Evolutionary conservation across 1,139 yeast species (phyloP), one percentile per base, ranked within the genome.

Genomic region (Zygoascus hellenicus): DNA sequence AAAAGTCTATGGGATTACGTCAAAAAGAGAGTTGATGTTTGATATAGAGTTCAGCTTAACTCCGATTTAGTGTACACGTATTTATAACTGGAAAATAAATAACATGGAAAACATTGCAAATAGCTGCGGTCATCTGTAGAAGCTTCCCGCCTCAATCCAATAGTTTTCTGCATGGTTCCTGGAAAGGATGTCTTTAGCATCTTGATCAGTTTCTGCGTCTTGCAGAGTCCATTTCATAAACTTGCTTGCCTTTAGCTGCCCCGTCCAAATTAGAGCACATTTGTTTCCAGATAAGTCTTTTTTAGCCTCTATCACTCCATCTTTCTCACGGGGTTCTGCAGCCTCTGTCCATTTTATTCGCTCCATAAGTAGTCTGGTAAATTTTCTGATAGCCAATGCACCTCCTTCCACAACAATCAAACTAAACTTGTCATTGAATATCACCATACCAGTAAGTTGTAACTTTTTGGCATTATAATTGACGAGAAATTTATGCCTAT

Each of bases 1-100:
- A 88, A 85, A 69, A 86, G 95, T 75, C 75, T 92, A 67, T 89
- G 95, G 95, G 97, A 92, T 58, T 90, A 86, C 65, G 95, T 88
- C 42, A 82, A 81, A 67, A 86, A 86, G 68, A 56, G 68, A 32
- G 58, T 56, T 26, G 61, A 58, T 13, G 59, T 54, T 17, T 59
- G 49, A 48, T 31, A 17, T 22, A 5, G 26, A 22, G 7, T 22
- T 22, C 26, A 22, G 26, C 26, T 5, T 22, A 22, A 36, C 17
- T 17, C 6, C 13, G 9, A 15, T 15, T 15, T 13, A n/a, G 17
- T 15, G 39, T 36, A 36, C 13, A 22, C 26, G 26, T 22, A 22
- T 22, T 22, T 22, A 22, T 22, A 22, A 22, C 26, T 22, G 26
- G 26, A 22, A 22, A 22, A 22, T 22, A 13, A 31, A 31, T 14